Percentiles rank a stretch among this genome's conserved stretches.
Conservation (phyloP, 2,329 filamentous ascomycete species). For the Monosporascus ibericus region DNA sequence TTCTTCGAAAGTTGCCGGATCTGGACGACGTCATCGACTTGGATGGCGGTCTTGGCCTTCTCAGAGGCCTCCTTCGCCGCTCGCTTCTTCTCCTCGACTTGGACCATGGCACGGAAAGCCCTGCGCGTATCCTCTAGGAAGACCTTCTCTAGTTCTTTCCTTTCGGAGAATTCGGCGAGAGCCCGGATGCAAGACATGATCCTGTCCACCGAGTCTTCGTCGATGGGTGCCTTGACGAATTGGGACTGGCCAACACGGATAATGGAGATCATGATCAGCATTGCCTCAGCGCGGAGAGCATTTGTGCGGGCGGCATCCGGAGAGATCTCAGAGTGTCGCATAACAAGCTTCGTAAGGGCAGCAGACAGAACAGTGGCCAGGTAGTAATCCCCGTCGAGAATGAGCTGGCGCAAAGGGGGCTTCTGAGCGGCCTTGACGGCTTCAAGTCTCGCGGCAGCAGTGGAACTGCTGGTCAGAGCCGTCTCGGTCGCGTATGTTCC, state of each 20-base stretch:
- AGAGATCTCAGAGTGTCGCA: slow-evolving; percentile 94
- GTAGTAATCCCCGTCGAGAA: slow-evolving; percentile 96
- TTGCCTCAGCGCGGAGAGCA: slow-evolving; percentile 88
- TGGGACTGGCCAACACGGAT: slow-evolving; percentile 98
- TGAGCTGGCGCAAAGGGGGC: slow-evolving; percentile 87
- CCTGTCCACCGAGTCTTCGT: slow-evolving; percentile 96
- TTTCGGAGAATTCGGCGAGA: slow-evolving; percentile 80
- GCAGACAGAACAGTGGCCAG: slow-evolving; percentile 91
- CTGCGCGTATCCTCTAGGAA: slow-evolving; percentile 93
- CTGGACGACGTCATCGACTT: slow-evolving; percentile 89
- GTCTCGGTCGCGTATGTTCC: slow-evolving; percentile 97
- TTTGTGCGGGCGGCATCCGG: slow-evolving; percentile 82
- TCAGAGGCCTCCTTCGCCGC: slow-evolving; percentile 89
- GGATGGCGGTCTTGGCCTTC: slow-evolving; percentile 88
- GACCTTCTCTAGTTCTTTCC: slow-evolving; percentile 84
- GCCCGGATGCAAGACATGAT: slow-evolving; percentile 97
- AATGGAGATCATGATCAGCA: slow-evolving; percentile 99
- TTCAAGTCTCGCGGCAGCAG: slow-evolving; percentile 83
- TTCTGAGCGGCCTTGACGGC: slow-evolving; percentile 97
- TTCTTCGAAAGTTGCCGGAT: slow-evolving; percentile 94
- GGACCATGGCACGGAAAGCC: slow-evolving; percentile 95
- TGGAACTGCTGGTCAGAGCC: slow-evolving; percentile 86
- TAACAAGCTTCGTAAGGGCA: slow-evolving; percentile 92
- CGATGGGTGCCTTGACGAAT: slow-evolving; percentile 94
- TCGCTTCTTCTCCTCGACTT: slow-evolving; percentile 95